Conservation (phyloP, 192 early-diverging fungal species). For the Spizellomyces sp. region DNA sequence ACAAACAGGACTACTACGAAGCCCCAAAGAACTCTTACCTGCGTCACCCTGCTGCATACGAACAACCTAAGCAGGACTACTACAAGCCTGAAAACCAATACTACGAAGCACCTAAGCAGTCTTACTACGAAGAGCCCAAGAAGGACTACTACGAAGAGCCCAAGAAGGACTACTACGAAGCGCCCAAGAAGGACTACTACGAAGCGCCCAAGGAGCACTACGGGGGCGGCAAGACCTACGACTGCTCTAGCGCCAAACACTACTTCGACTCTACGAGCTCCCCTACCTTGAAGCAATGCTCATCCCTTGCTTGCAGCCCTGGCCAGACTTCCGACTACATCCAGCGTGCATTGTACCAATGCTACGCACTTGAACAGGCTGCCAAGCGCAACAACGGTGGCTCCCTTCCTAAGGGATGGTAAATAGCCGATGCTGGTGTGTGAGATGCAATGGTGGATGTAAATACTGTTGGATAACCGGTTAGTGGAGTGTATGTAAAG, state of each 20-base stretch:
- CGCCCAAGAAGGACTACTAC: background rate
- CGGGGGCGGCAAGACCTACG: background rate
- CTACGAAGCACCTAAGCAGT: background rate
- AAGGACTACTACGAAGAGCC: background rate
- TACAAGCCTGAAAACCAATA: background rate
- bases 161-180: background rate
- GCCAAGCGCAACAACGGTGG: constrained; percentile 28
- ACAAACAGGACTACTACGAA: background rate
- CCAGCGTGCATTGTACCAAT: constrained; percentile 21
- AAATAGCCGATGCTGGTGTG: background rate
- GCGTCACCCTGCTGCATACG: background rate
- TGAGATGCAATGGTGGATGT: no score
- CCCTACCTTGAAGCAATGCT: constrained; percentile 29
- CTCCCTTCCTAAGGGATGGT: constrained; percentile 28
- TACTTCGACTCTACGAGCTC: constrained; percentile 23
- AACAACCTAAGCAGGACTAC: background rate
- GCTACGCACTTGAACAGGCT: constrained; percentile 22
- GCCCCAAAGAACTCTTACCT: background rate
- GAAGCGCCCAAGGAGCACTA: background rate
- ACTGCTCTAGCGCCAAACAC: constrained; percentile 8
- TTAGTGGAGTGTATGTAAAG: no score
- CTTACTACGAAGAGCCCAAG: constrained; percentile 1
- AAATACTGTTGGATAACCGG: no score
- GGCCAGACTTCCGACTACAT: constrained; percentile 18
- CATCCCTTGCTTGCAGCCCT: constrained; percentile 22